Percentiles rank a stretch among this genome's conserved stretches.
Conservation (phyloP, 169 alveolate genomes). For the Plasmodium gonderi region DNA sequence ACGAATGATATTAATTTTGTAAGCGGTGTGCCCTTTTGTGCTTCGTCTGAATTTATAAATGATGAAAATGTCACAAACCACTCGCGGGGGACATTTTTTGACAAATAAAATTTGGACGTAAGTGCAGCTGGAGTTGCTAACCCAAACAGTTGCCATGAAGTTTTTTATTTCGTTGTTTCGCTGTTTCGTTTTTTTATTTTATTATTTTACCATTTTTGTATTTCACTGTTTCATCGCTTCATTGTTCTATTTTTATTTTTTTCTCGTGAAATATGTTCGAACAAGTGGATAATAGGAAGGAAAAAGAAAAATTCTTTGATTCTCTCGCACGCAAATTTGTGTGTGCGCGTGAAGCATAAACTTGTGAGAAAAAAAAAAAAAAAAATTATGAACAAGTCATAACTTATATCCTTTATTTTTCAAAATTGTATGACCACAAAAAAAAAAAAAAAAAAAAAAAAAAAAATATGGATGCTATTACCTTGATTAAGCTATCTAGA, state of each 20-base stretch:
- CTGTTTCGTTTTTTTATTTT: background rate
- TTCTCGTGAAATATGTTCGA: background rate
- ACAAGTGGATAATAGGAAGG: background rate
- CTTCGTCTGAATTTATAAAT: constrained; percentile 28
- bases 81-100: constrained; percentile 67
- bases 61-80: constrained; percentile 64
- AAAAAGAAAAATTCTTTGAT: background rate
- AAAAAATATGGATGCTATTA: background rate
- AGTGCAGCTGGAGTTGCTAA: background rate
- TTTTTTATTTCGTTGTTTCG: background rate
- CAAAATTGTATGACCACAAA: background rate
- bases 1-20: background rate
- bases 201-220: too few relatives aligned
- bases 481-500: background rate
- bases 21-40: background rate
- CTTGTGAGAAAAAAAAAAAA: background rate
- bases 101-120: constrained; percentile 47
- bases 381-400: constrained; percentile 6
- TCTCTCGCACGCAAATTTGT: background rate
- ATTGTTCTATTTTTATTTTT: too few relatives aligned
- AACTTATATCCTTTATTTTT: background rate
- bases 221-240: too few relatives aligned
- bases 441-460: background rate
- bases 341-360: background rate
- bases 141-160: background rate